These are phyloP conservation scores for Mucuna pruriens DNA, from an alignment of 306 rosid genomes.

Conservation along the genomic window DNA sequence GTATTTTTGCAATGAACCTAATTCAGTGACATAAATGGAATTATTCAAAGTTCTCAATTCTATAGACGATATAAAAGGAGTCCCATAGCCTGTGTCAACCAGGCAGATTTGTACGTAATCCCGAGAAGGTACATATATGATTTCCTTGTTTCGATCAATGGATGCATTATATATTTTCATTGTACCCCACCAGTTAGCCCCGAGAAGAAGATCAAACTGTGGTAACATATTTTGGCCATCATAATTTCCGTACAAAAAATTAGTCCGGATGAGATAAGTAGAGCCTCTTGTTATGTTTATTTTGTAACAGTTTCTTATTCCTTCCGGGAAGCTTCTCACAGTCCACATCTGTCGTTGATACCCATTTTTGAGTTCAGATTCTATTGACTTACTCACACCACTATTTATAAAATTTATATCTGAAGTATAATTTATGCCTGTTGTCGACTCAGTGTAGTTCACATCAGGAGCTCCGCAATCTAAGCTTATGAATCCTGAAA, in stretches of 20 bases:
- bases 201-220: constrained; percentile 48
- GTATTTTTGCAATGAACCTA: constrained; percentile 17
- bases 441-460: constrained; percentile 27
- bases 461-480: constrained; percentile 47
- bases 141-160: neutral
- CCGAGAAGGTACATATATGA: constrained; percentile 40
- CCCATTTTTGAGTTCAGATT: neutral
- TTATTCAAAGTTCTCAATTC: constrained; percentile 43
- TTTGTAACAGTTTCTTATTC: constrained; percentile 57
- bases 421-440: constrained; percentile 47
- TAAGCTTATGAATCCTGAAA: constrained; percentile 53
- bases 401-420: constrained; percentile 43
- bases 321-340: constrained; percentile 52
- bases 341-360: constrained; percentile 26
- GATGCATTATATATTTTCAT: constrained; percentile 15
- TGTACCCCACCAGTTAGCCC: constrained; percentile 45
- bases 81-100: constrained; percentile 42
- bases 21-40: constrained; percentile 12
- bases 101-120: constrained; percentile 46
- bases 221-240: constrained; percentile 41
- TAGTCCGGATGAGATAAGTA: constrained; percentile 41
- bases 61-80: constrained; percentile 53
- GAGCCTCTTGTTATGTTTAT: constrained; percentile 32
- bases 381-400: constrained; percentile 35
- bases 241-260: constrained; percentile 50